These are phyloP conservation scores for Seiridium cupressi DNA, from an alignment of 2,329 filamentous ascomycete genomes.

Conservation along the genomic window DNA sequence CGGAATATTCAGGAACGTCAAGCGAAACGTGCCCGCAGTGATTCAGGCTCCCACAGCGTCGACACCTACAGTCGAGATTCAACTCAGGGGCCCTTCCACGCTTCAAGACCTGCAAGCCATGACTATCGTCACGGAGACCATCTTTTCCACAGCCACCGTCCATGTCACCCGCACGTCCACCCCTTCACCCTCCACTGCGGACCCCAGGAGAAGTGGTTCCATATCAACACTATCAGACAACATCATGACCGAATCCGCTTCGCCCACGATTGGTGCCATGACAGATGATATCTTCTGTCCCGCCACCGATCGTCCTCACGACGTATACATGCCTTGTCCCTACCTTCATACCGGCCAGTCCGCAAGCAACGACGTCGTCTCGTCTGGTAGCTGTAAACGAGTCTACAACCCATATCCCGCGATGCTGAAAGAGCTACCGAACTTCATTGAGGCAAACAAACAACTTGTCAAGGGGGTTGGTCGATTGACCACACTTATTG, in stretches of 20 bases:
- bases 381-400: not conserved
- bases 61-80: no score
- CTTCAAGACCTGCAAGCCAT: not conserved
- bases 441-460: not conserved
- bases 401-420: not conserved
- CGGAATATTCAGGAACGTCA: no score
- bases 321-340: conserved; percentile 5
- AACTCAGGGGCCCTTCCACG: no score
- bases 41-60: not conserved
- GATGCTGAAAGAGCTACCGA: not conserved
- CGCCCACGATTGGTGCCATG: not conserved
- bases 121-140: not conserved
- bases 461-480: not conserved
- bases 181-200: not conserved
- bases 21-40: not conserved
- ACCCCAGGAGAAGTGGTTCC: not conserved
- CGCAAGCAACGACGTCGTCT: not conserved
- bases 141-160: not conserved
- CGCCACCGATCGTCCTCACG: conserved; percentile 1
- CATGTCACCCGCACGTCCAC: not conserved
- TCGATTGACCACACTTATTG: not conserved
- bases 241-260: not conserved
- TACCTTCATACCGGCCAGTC: not conserved
- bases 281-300: conserved; percentile 7
- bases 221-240: not conserved